phyloP scores from a whole-genome alignment of 2,329 filamentous ascomycete genomes.

The Pseudocercospora eumusae region DNA sequence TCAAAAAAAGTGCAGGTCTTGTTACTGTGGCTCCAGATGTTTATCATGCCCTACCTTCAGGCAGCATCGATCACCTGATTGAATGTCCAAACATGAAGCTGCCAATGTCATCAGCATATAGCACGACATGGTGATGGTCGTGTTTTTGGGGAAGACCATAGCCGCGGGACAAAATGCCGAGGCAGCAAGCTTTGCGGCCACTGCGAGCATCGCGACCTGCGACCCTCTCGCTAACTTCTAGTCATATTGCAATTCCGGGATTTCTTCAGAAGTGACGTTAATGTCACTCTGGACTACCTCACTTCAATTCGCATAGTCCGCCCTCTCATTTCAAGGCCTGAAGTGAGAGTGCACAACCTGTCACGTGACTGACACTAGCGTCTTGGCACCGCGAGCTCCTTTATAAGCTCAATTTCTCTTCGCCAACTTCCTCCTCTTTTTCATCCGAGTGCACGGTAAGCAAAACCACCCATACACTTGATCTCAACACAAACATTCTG shows the following conservation, averaged over 20 bases:
- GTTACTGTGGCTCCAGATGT: constrained; percentile 21
- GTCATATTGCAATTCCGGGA: too few relatives aligned
- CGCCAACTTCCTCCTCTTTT: neutral
- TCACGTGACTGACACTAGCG: neutral
- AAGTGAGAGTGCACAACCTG: too few relatives aligned
- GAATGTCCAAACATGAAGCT: neutral
- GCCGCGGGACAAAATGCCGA: neutral
- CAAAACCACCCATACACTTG: neutral
- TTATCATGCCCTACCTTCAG: constrained; percentile 24
- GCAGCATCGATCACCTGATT: neutral
- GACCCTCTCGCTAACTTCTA: too few relatives aligned
- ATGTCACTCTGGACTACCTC: too few relatives aligned
- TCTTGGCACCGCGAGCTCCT: neutral
- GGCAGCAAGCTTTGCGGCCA: neutral
- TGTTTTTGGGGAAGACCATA: neutral
- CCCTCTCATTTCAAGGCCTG: too few relatives aligned
- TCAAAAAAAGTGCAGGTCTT: constrained; percentile 29
- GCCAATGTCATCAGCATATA: neutral
- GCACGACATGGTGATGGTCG: neutral
- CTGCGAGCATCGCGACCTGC: too few relatives aligned
- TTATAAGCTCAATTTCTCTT: neutral
- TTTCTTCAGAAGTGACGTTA: too few relatives aligned
- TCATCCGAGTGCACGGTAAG: neutral
- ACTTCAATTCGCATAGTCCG: neutral
- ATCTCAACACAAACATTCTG: too few relatives aligned